These are phyloP conservation scores for Trametes versicolor DNA, from an alignment of 1,284 basidiomycete genomes.

Conservation along the genomic window DNA sequence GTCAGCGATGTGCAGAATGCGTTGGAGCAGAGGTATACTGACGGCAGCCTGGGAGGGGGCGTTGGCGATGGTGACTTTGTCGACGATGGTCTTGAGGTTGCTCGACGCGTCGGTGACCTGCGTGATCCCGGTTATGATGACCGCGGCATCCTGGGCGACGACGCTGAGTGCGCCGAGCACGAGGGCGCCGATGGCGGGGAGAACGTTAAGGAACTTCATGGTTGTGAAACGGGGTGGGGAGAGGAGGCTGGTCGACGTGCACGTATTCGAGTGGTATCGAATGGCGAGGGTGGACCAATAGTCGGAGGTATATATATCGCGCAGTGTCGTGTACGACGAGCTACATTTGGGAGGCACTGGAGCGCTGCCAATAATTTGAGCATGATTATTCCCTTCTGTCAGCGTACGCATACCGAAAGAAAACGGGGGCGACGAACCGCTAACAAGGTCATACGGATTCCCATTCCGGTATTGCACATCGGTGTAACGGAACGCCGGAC, in stretches of 20 bases:
- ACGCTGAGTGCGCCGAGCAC: conserved; percentile 6
- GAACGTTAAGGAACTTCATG: conserved; percentile 4
- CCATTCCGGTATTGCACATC: too few relatives aligned
- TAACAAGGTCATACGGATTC: too few relatives aligned
- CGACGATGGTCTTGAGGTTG: background rate
- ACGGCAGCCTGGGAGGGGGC: background rate
- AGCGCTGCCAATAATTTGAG: too few relatives aligned
- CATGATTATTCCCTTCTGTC: too few relatives aligned
- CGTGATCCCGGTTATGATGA: background rate
- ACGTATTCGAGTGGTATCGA: conserved; percentile 6
- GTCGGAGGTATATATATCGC: background rate
- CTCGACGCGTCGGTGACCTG: background rate
- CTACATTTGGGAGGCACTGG: too few relatives aligned
- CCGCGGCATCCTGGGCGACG: conserved; percentile 1
- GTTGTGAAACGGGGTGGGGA: background rate
- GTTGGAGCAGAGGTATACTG: background rate
- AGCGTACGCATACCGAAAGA: too few relatives aligned
- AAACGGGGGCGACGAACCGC: too few relatives aligned
- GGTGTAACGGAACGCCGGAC: too few relatives aligned
- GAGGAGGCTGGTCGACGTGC: background rate
- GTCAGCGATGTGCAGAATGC: background rate
- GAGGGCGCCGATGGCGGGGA: conserved; percentile 7
- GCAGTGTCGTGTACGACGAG: too few relatives aligned
- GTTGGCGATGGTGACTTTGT: background rate
- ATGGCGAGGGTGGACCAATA: background rate